Evolutionary conservation across 805 yeast genomes (phyloP), one percentile per base, ranked within the genome.

Genomic region (Starmerella sirachaensis): DNA sequence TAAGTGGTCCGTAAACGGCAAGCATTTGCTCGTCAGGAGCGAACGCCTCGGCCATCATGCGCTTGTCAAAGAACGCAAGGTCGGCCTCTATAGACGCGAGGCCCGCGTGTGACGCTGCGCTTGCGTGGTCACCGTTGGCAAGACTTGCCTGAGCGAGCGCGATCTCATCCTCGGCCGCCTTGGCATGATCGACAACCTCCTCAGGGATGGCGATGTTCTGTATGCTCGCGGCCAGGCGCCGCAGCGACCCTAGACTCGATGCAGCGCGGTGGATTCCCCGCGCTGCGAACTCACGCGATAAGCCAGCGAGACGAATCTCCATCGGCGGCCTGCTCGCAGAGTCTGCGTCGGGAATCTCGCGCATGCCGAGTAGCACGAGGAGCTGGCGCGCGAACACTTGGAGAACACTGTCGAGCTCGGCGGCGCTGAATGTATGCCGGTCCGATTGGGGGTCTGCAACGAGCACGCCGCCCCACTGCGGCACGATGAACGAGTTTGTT

Each of bases 1-100:
- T 57, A 31, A 88, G 62, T 0, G 98, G 98, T 53, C 84, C 64
- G 49, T 85, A 91, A 1, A 91, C 94, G 0, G 98, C 97, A 52
- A 91, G 66, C 57, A 83, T 86, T 55, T 88, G 98, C 57, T 88
- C 96, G 46, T 81, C 88, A 0, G 98, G 97, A 65, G 86, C 84
- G 57, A 81, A 85, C 39, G 79, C 83, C 55, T 88, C 96, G 52
- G 84, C 93, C 20, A 91, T 83, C 95, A 91, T 88, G 56, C 79
- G 86, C 50, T 82, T 81, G 49, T 88, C 93, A 57, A 88, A 88
- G 52, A 88, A 88, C 0, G 97, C 96, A 31, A 64, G 64, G 43
- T 71, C 75, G 0, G 95, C 79, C 31, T 67, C 60, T 11, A 61
- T 52, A 29, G 76, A 63, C 0, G 93, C 82, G n/a, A 55, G 49